These are phyloP conservation scores for Cyclotella baltica DNA, from an alignment of 108 stramenopile genomes.

Conservation along the genomic window DNA sequence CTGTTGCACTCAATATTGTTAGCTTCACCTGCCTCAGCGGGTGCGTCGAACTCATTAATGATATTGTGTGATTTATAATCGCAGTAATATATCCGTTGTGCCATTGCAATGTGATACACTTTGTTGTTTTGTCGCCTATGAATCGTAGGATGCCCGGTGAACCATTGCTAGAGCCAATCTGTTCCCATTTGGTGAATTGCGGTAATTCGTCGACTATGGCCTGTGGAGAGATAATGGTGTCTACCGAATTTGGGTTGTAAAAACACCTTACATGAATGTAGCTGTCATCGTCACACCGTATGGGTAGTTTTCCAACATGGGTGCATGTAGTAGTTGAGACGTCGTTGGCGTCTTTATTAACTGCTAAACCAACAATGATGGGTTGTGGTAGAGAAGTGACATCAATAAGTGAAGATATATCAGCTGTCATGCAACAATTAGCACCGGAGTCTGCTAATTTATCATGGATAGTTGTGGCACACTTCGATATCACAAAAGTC, in stretches of 20 bases:
- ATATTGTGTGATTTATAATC: background rate
- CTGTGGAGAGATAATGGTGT: conserved; percentile 8
- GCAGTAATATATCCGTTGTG: conserved; percentile 2
- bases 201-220: background rate
- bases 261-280: background rate
- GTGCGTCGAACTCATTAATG: background rate
- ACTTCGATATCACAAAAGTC: too few species aligned
- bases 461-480: too few species aligned
- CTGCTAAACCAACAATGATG: too few species aligned
- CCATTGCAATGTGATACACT: background rate
- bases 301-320: background rate
- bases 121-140: background rate
- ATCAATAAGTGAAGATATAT: too few species aligned
- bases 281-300: background rate
- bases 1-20: background rate
- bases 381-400: too few species aligned
- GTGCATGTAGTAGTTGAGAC: background rate
- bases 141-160: background rate
- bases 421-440: too few species aligned
- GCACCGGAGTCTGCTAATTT: too few species aligned
- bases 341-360: background rate
- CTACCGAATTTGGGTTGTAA: too few species aligned
- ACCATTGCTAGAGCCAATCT: background rate
- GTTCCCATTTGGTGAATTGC: background rate
- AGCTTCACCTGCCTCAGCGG: background rate